Base-by-base conservation (phyloP, 371 early-diverging fungal genomes). In the Actinomortierella ambigua region DNA sequence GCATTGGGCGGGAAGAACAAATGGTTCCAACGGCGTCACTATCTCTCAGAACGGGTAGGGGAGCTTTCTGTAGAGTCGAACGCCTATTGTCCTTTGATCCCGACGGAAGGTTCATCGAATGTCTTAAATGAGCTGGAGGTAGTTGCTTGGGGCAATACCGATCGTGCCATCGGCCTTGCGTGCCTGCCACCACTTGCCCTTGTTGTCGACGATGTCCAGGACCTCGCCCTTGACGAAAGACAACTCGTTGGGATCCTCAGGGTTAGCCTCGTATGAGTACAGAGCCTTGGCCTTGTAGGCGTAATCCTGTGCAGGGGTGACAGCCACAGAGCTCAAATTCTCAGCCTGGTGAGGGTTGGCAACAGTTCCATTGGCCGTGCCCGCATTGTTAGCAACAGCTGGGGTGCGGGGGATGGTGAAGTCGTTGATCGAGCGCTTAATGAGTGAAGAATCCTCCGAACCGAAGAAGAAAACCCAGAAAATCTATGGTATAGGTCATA, bases 151-250 rank as follows among this genome's bases (percentile, higher is more conserved):
- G 17, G 90, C 95, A 79, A 97, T 96, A 59, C 98, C 98, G 15
- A 86, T 76, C 9, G 83, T 68, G 18, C 95, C 96, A 65, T 95
- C 91, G 46, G 79, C 76, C 59, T 89, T 90, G 59, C 88, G 86
- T 42, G 93, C 97, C 77, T 93, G 91, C 97, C 97, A 97, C 97
- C 97, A 97, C 66, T 95, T 94, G 73, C 97, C 97, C 77, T 90
- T 88, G 68, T 86, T 92, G 76, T 96, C 95, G 28, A 93, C 69
- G 59, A 98, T 88, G 27, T 93, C 93, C 69, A 98, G 76, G 1
- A 84, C 57, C 54, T 97, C 96, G 64, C 90, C 92, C 83, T 96
- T 95, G n/a, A 68, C 65, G 73, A 97, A 95, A 2, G 91, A 89
- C 8, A 98, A 76, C 77, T 98, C 98, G 63, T 91, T 92, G n/a